Conservation (phyloP, 2,329 filamentous ascomycete genomes). For the Aspergillus fructus region DNA sequence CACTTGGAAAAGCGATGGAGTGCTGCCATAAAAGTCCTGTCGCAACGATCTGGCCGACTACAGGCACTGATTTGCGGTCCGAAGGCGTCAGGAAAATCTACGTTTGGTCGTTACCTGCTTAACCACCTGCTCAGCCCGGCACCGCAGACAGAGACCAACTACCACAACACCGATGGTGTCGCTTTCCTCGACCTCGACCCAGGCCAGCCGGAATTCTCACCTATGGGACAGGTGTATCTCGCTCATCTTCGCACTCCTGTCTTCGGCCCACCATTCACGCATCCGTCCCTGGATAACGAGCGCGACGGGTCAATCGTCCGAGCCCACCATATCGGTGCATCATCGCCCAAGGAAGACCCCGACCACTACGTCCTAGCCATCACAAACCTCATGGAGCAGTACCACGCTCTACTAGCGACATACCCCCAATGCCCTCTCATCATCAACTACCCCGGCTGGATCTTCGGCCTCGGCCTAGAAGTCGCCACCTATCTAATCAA, state of each 20-base stretch:
- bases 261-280: constrained; percentile 58
- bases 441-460: constrained; percentile 58
- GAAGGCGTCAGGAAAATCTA: constrained; percentile 61
- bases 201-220: constrained; percentile 58
- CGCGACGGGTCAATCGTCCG: constrained; percentile 43
- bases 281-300: constrained; percentile 42
- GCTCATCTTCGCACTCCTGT: constrained; percentile 51
- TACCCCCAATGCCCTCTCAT: constrained; percentile 51
- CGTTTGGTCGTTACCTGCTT: constrained; percentile 55
- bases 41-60: constrained; percentile 38
- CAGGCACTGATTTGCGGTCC: constrained; percentile 54
- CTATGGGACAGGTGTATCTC: constrained; percentile 60
- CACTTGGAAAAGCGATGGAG: constrained; percentile 47
- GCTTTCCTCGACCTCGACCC: constrained; percentile 61
- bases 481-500: constrained; percentile 49
- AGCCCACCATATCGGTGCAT: constrained; percentile 55
- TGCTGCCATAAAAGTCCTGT: constrained; percentile 44
- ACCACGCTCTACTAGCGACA: constrained; percentile 41
- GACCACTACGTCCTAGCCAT: constrained; percentile 56
- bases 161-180: constrained; percentile 40
- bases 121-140: constrained; percentile 53
- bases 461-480: constrained; percentile 53
- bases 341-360: constrained; percentile 56
- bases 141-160: constrained; percentile 30
- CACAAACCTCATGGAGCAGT: constrained; percentile 52